phyloP scores from a whole-genome alignment of 257 asterid species.

The Scutellaria baicalensis region DNA sequence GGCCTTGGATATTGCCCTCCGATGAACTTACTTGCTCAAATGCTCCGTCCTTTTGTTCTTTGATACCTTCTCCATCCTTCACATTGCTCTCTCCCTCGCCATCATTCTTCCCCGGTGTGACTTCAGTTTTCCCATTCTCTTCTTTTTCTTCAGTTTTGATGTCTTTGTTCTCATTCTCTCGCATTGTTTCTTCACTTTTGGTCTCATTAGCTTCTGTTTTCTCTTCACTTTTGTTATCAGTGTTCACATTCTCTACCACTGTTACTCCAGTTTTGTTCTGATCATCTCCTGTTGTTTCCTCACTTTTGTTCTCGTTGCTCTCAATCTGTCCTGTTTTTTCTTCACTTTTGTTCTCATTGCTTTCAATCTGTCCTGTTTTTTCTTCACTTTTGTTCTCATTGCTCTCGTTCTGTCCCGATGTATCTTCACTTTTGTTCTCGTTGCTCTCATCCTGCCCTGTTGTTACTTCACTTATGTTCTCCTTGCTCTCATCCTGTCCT shows the following conservation, averaged over 20 bases:
- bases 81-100: conserved; percentile 23
- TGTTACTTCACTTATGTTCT: neutral
- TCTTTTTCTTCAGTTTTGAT: conserved; percentile 1
- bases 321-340: neutral
- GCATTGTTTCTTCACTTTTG: conserved; percentile 6
- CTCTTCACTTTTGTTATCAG: neutral
- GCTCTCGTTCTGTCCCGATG: neutral
- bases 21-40: conserved; percentile 24
- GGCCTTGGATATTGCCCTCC: neutral
- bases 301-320: conserved; percentile 4
- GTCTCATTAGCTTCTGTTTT: neutral
- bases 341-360: neutral
- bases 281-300: neutral
- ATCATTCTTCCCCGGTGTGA: conserved; percentile 21
- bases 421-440: neutral
- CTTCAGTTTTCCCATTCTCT: conserved; percentile 14
- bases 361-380: neutral
- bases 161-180: neutral
- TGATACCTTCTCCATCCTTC: conserved; percentile 21
- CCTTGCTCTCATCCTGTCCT: neutral
- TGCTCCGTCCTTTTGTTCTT: conserved; percentile 20
- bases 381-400: conserved; percentile 9
- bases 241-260: neutral
- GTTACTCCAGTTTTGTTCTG: neutral
- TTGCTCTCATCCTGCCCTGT: neutral